Percentiles rank a stretch among this genome's conserved stretches.
These are phyloP conservation scores for Primulina huaijiensis DNA, from an alignment of 257 asterid species.

Conservation along the genomic window DNA sequence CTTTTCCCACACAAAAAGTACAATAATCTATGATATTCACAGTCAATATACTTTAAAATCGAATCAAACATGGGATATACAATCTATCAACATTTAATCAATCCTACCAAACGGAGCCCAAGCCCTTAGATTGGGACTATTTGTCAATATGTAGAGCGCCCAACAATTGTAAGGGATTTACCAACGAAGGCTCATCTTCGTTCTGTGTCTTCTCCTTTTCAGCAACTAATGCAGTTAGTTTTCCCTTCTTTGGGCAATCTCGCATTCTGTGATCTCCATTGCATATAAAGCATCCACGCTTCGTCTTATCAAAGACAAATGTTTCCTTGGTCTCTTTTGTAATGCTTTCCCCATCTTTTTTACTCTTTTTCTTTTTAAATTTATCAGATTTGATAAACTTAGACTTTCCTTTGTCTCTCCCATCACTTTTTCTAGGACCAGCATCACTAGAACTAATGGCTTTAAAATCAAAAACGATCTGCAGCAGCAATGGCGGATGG, in stretches of 20 bases:
- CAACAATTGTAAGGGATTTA: background rate
- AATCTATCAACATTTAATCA: no score
- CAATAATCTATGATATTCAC: no score
- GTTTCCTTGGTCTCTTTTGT: background rate
- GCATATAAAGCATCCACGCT: background rate
- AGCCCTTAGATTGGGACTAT: background rate
- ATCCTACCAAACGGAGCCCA: no score
- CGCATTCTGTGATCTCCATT: background rate
- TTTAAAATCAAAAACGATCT: background rate
- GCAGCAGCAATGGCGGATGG: background rate
- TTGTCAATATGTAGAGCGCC: background rate
- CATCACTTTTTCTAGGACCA: background rate
- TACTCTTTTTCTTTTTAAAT: no score
- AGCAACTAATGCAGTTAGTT: background rate
- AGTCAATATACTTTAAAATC: no score
- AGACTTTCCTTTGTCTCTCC: no score
- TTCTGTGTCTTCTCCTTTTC: background rate
- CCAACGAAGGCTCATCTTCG: background rate
- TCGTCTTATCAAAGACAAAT: no score
- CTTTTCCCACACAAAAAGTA: no score
- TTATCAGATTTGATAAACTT: background rate
- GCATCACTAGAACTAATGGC: no score
- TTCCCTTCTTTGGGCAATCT: background rate
- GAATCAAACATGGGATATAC: no score
- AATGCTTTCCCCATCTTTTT: background rate